Conservation (phyloP, 177 flowering plant genomes). For the Vitis hybrid region DNA sequence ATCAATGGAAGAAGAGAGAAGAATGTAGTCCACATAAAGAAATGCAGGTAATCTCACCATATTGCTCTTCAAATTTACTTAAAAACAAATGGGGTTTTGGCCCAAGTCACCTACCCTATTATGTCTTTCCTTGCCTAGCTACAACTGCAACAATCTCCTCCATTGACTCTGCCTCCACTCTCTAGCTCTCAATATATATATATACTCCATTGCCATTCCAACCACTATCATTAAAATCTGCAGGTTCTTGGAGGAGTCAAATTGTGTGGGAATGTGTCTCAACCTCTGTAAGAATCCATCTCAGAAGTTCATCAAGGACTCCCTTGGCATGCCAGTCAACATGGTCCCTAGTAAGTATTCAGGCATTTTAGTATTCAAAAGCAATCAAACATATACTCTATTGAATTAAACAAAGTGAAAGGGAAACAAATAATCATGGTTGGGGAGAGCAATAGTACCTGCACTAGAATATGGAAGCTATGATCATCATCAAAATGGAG, state of each 20-base stretch:
- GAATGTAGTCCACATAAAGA: slow-evolving; percentile 64
- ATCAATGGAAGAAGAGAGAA: slow-evolving; percentile 60
- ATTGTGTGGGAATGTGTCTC: slow-evolving; percentile 81
- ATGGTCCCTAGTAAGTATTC: slow-evolving; percentile 77
- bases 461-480: slow-evolving; percentile 30
- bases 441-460: slow-evolving; percentile 15
- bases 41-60: slow-evolving; percentile 66
- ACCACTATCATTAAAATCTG: slow-evolving; percentile 7
- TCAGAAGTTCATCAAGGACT: slow-evolving; percentile 72
- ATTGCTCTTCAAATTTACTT: not conserved
- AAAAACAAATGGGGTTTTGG: not conserved
- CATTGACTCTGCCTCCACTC: slow-evolving; percentile 13
- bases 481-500: slow-evolving; percentile 27
- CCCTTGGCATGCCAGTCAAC: slow-evolving; percentile 78
- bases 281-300: slow-evolving; percentile 83
- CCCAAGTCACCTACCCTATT: slow-evolving; percentile 8
- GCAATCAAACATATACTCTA: not conserved
- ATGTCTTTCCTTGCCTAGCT: slow-evolving; percentile 1
- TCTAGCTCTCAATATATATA: too few relatives aligned
- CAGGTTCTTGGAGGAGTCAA: slow-evolving; percentile 75
- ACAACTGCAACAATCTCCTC: slow-evolving; percentile 10
- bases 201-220: slow-evolving; percentile 6
- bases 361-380: not conserved
- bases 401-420: not conserved
- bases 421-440: not conserved